Evolutionary conservation across 1,139 yeast species (phyloP).

Genomic region (Blastobotrys serpentis): DNA sequence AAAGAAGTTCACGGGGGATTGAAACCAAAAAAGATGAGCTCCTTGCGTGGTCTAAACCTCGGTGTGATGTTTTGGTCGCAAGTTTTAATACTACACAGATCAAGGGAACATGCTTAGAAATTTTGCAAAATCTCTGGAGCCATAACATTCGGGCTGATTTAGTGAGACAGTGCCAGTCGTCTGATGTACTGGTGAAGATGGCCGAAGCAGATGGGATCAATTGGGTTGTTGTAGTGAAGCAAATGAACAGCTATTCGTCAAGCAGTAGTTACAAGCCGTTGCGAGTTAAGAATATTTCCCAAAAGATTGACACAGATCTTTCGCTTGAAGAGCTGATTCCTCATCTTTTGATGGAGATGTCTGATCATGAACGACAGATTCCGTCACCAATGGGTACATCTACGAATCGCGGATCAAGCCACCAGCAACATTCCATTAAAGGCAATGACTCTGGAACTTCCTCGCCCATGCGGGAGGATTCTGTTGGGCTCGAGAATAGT

Average conservation of each 20-base stretch:
- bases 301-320: slow-evolving; percentile 65
- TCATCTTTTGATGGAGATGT: slow-evolving; percentile 48
- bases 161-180: slow-evolving; percentile 46
- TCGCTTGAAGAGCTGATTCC: slow-evolving; percentile 62
- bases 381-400: background rate
- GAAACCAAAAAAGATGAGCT: slow-evolving; percentile 21
- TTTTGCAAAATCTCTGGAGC: slow-evolving; percentile 68
- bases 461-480: slow-evolving; percentile 4
- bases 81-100: slow-evolving; percentile 51
- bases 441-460: background rate
- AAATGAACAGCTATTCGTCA: slow-evolving; percentile 39
- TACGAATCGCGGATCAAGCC: background rate
- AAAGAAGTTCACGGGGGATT: slow-evolving; percentile 20
- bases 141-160: slow-evolving; percentile 71
- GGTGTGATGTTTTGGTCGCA: slow-evolving; percentile 81
- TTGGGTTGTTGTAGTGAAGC: slow-evolving; percentile 75
- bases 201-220: slow-evolving; percentile 71
- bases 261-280: slow-evolving; percentile 64
- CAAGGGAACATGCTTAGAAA: slow-evolving; percentile 59
- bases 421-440: slow-evolving; percentile 4
- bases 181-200: slow-evolving; percentile 67
- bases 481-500: slow-evolving; percentile 1
- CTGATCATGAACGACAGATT: slow-evolving; percentile 28
- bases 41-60: slow-evolving; percentile 30
- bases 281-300: slow-evolving; percentile 60